These are phyloP conservation scores for Phytophthora podocarpi DNA, from an alignment of 352 stramenopile genomes.

Conservation along the genomic window DNA sequence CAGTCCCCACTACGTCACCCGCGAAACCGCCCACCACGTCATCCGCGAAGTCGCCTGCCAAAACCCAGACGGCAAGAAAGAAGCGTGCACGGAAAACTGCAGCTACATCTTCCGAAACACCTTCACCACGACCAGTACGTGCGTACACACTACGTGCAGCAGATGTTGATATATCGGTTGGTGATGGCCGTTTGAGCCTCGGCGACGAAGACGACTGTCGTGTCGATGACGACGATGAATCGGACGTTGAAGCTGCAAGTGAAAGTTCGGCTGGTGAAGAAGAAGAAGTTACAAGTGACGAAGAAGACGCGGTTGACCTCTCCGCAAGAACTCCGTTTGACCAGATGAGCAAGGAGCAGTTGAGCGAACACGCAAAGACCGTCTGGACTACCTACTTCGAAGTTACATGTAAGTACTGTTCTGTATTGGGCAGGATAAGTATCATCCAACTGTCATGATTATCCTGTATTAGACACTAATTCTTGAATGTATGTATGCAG, in stretches of 20 bases:
- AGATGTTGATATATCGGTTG: neutral
- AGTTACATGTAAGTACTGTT: neutral
- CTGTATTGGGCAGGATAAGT: neutral
- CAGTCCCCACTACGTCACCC: neutral
- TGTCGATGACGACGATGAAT: neutral
- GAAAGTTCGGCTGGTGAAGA: neutral
- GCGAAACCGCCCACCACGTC: neutral
- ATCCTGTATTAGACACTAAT: slow-evolving; percentile 1
- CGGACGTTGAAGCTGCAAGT: neutral
- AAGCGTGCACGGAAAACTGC: neutral
- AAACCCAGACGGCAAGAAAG: neutral
- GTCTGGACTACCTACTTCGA: neutral
- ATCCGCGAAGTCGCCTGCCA: neutral
- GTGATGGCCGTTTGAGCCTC: neutral
- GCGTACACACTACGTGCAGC: neutral
- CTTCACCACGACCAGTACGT: neutral
- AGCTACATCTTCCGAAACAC: too few species aligned
- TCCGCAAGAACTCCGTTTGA: neutral
- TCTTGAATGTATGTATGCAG: too few species aligned
- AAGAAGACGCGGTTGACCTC: too few species aligned
- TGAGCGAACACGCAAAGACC: neutral
- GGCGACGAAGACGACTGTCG: neutral
- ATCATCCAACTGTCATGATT: too few species aligned
- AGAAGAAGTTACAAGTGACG: neutral
- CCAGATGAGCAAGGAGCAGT: neutral